phyloP scores from a whole-genome alignment of 2,329 filamentous ascomycete genomes.

The Apiospora marii region DNA sequence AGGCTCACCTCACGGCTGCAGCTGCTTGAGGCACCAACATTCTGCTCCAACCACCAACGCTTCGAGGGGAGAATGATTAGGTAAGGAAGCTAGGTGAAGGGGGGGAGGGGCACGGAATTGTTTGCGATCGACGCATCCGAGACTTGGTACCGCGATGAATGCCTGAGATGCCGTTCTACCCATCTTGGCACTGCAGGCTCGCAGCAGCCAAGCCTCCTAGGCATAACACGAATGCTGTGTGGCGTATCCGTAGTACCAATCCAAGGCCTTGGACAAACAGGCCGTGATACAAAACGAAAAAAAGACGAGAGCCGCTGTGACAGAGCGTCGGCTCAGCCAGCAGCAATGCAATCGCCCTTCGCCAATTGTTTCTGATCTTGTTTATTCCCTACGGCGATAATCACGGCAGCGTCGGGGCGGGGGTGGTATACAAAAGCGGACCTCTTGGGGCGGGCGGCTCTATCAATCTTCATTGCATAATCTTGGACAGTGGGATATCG shows the following conservation, averaged over 20 bases:
- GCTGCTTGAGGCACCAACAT: neutral
- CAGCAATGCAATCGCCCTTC: neutral
- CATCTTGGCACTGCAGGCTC: conserved; percentile 14
- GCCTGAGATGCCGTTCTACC: conserved; percentile 18
- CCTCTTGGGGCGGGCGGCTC: neutral
- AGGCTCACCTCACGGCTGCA: neutral
- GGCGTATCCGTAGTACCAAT: neutral
- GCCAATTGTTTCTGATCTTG: conserved; percentile 6
- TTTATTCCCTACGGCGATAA: neutral
- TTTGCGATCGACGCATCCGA: conserved; percentile 19
- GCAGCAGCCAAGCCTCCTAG: conserved; percentile 3
- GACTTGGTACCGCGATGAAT: conserved; percentile 2
- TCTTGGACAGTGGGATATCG: conserved; percentile 3
- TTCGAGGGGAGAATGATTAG: neutral
- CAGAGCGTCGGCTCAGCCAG: neutral
- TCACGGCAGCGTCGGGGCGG: neutral
- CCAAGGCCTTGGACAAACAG: neutral
- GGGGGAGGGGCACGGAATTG: conserved; percentile 17
- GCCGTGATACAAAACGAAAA: conserved; percentile 1
- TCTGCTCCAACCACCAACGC: neutral
- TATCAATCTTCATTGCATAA: neutral
- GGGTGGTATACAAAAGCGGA: neutral
- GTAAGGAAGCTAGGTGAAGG: neutral
- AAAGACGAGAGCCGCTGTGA: neutral
- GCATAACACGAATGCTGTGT: neutral